phyloP scores from a whole-genome alignment of 2,329 filamentous ascomycete genomes.

The Pseudogymnoascus sp. region DNA sequence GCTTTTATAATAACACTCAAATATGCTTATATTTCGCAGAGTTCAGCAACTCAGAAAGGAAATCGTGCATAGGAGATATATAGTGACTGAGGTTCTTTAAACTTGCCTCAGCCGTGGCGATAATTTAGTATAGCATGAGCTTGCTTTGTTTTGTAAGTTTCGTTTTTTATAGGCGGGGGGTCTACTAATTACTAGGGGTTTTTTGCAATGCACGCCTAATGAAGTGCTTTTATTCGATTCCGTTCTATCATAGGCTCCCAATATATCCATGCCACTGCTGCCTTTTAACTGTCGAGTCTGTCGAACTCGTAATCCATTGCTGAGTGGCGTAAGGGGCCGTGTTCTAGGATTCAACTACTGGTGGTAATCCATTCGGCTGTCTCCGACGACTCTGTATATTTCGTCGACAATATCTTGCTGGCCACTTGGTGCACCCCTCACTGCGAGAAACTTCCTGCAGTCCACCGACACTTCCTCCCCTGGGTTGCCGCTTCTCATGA shows the following conservation, averaged over 20 bases:
- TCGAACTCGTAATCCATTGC: background rate
- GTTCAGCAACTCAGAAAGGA: background rate
- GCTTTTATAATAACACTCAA: background rate
- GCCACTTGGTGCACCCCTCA: slow-evolving; percentile 50
- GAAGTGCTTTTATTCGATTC: background rate
- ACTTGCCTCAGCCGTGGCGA: background rate
- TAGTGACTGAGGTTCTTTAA: background rate
- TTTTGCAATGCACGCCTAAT: background rate
- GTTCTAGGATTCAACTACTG: background rate
- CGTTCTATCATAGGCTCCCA: background rate
- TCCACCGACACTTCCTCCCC: slow-evolving; percentile 54
- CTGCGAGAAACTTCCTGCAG: slow-evolving; percentile 53
- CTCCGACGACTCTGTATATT: slow-evolving; percentile 55
- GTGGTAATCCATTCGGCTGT: slow-evolving; percentile 42
- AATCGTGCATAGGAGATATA: background rate
- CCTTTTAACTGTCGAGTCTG: background rate
- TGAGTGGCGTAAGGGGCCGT: background rate
- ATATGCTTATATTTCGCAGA: background rate
- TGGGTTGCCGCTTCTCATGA: slow-evolving; percentile 65
- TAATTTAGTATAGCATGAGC: background rate
- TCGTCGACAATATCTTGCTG: slow-evolving; percentile 57
- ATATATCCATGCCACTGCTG: background rate
- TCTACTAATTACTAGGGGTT: background rate
- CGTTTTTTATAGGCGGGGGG: background rate
- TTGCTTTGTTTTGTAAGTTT: background rate